These are phyloP conservation scores for Scheffersomyces spartinae DNA, from an alignment of 805 yeast species.

Conservation along the genomic window DNA sequence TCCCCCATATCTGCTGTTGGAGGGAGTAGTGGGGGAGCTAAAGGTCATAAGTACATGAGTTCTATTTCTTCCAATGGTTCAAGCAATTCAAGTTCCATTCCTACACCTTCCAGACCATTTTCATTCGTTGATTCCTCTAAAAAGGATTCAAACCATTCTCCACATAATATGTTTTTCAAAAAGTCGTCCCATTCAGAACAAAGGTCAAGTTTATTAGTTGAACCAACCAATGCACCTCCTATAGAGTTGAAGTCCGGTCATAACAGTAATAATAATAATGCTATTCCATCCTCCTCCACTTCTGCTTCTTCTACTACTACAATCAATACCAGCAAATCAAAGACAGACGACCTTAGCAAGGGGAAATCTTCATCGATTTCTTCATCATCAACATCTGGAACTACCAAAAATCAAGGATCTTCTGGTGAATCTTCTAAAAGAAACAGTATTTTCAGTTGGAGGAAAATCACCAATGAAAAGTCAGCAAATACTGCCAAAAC, in stretches of 20 bases:
- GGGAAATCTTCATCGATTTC: conserved; percentile 22
- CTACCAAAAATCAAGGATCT: conserved; percentile 22
- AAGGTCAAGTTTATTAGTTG: too few relatives aligned
- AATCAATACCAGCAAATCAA: conserved; percentile 9
- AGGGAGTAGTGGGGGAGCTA: too few relatives aligned
- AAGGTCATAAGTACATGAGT: too few relatives aligned
- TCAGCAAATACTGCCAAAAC: too few relatives aligned
- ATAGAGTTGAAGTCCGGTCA: conserved; percentile 1
- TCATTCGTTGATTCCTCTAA: conserved; percentile 5
- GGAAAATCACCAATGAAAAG: too few relatives aligned
- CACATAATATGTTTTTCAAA: conserved; percentile 11
- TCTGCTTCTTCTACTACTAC: conserved; percentile 3
- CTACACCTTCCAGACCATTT: conserved; percentile 9
- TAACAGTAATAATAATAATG: neutral
- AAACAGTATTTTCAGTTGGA: conserved; percentile 17
- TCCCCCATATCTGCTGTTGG: conserved; percentile 6
- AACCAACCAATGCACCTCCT: neutral
- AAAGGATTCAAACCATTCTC: conserved; percentile 10
- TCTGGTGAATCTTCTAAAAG: conserved; percentile 23
- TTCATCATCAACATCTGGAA: conserved; percentile 13
- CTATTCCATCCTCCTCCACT: too few relatives aligned
- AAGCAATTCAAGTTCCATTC: too few relatives aligned
- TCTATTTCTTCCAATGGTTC: too few relatives aligned
- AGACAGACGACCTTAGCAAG: conserved; percentile 15
- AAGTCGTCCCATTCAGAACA: too few relatives aligned